Base-by-base conservation (phyloP, 1,284 basidiomycete genomes). In the Hypsizygus ulmarius region DNA sequence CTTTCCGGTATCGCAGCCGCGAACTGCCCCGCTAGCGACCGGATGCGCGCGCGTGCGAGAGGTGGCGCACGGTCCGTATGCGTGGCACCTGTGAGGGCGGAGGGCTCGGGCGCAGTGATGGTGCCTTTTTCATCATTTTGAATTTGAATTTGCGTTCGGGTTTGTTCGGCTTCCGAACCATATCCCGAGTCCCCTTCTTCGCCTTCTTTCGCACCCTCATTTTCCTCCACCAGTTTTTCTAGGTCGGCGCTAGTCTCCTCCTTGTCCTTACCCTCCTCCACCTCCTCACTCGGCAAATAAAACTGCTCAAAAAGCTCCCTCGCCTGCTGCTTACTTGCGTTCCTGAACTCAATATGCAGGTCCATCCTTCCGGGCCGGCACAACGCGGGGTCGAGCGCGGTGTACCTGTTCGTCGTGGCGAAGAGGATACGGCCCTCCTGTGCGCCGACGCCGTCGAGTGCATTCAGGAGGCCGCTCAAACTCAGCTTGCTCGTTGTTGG, bases 311-410 rank as follows among this genome's bases (percentile, higher is more conserved):
- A 86, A 3, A 86, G 65, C 49, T 77, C 71, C 34, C 60, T 66
- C 0, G 77, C 78, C 58, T 86, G 82, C 59, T 71, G 74, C 44
- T 65, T 72, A 50, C 75, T 79, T 10, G 84, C 78, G n/a, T 78
- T 68, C 46, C 72, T 71, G 62, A 85, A 85, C 56, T 83, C 75
- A 45, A 87, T 64, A 54, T 84, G 79, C 7, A 83, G 50, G 59
- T 87, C 83, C 71, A 86, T 78, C 1, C 84, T 75, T n/a, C 85
- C 84, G 0, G 84, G 80, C 6, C 84, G 76, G 50, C 74, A 74
- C n/a, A 87, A 70, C 0, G 84, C 85, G 0, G 81, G 71, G 50
- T 86, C 84, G 10, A 87, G 75, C 1, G 71, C 64, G 7, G 61
- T 55, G 59, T 78, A 78, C 50, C 79, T 73, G 66, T 87, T 85